phyloP scores from a whole-genome alignment of 108 stramenopile genomes.

The Nitzschia sp. region DNA sequence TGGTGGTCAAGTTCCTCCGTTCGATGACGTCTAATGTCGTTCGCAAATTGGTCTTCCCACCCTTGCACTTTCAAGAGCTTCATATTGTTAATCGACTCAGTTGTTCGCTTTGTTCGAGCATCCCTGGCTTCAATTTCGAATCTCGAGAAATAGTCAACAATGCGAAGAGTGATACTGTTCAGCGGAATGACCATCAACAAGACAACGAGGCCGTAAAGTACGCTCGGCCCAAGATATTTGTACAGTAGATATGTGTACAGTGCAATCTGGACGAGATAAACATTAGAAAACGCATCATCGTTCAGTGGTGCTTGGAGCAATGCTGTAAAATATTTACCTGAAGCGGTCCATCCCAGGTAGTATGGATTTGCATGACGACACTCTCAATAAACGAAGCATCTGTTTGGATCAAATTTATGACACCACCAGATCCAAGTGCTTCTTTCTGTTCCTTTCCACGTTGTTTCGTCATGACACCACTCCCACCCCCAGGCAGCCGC shows the following conservation, averaged over 20 bases:
- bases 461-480: constrained; percentile 33
- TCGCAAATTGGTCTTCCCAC: constrained; percentile 69
- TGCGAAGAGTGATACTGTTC: constrained; percentile 60
- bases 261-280: constrained; percentile 32
- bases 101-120: constrained; percentile 71
- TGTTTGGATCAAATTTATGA: constrained; percentile 87
- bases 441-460: constrained; percentile 19
- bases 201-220: constrained; percentile 65
- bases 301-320: no score
- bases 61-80: constrained; percentile 73
- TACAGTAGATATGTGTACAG: constrained; percentile 69
- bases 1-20: constrained; percentile 63
- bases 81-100: constrained; percentile 81
- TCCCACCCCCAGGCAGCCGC: constrained; percentile 59
- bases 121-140: constrained; percentile 75
- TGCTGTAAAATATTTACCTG: no score
- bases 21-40: constrained; percentile 56
- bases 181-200: constrained; percentile 72
- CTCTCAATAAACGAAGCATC: constrained; percentile 82
- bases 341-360: constrained; percentile 84
- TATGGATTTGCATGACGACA: constrained; percentile 80
- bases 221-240: constrained; percentile 57
- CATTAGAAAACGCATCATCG: no score
- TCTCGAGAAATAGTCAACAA: constrained; percentile 57
- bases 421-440: constrained; percentile 61